These are phyloP conservation scores for Cordyceps sp. DNA, from an alignment of 2,329 filamentous ascomycete genomes.

Conservation along the genomic window DNA sequence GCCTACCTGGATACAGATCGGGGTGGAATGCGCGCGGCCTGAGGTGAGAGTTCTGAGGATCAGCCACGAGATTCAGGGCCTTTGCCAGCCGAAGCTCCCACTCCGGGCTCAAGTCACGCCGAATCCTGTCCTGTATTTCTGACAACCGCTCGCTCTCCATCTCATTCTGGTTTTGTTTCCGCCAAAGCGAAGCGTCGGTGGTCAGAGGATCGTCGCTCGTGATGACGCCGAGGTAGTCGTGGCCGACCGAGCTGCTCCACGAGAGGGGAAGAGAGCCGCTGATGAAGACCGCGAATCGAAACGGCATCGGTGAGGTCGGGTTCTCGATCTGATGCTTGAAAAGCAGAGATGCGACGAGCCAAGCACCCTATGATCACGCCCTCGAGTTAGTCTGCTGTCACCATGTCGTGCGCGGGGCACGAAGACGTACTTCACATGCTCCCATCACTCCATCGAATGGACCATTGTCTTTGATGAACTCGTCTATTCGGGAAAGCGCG, in stretches of 20 bases:
- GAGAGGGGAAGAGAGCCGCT: background rate
- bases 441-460: constrained; percentile 1
- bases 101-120: background rate
- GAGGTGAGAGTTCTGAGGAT: background rate
- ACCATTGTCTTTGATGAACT: background rate
- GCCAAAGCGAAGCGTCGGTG: background rate
- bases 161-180: too few species aligned
- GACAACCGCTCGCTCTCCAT: background rate
- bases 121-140: background rate
- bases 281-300: constrained; percentile 1
- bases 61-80: background rate
- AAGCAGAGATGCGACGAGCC: background rate
- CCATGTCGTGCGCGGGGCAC: background rate
- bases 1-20: background rate
- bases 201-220: background rate
- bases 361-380: background rate
- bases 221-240: background rate
- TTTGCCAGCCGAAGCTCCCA: background rate
- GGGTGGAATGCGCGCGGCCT: background rate
- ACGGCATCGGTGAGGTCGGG: background rate
- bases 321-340: constrained; percentile 1
- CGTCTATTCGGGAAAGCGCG: background rate
- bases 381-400: background rate
- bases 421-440: background rate
- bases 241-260: background rate